Conservation (phyloP, 805 yeast species). For the Candida suzukii region DNA sequence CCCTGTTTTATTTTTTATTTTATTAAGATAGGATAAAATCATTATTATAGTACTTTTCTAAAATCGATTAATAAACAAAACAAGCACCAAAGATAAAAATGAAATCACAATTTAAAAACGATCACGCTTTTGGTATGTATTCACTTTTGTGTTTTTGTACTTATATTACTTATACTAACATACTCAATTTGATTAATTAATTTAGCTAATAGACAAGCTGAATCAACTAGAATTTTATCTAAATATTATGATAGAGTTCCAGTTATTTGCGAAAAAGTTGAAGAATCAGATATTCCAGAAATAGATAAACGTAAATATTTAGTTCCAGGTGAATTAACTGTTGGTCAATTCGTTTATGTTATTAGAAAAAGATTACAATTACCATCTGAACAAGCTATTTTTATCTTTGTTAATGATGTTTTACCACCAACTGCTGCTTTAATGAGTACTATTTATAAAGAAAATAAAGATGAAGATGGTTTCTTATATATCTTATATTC, state of each 20-base stretch:
- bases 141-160: background rate
- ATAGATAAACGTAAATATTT: constrained; percentile 96
- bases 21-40: no score
- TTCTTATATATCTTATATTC: constrained; percentile 92
- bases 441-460: constrained; percentile 91
- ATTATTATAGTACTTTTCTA: no score
- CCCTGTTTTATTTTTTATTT: no score
- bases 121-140: constrained; percentile 82
- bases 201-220: constrained; percentile 86
- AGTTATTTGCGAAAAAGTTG: constrained; percentile 95
- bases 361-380: constrained; percentile 92
- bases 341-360: constrained; percentile 97
- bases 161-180: background rate
- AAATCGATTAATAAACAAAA: no score
- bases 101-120: constrained; percentile 94
- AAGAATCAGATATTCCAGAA: constrained; percentile 90
- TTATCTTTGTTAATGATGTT: constrained; percentile 93
- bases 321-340: constrained; percentile 93
- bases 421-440: constrained; percentile 97
- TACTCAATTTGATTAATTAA: background rate
- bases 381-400: constrained; percentile 96
- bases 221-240: constrained; percentile 82
- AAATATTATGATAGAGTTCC: constrained; percentile 92
- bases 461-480: constrained; percentile 97
- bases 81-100: constrained; percentile 25